Conservation (phyloP, 495 filamentous ascomycete species). For the Talaromyces adpressus region DNA sequence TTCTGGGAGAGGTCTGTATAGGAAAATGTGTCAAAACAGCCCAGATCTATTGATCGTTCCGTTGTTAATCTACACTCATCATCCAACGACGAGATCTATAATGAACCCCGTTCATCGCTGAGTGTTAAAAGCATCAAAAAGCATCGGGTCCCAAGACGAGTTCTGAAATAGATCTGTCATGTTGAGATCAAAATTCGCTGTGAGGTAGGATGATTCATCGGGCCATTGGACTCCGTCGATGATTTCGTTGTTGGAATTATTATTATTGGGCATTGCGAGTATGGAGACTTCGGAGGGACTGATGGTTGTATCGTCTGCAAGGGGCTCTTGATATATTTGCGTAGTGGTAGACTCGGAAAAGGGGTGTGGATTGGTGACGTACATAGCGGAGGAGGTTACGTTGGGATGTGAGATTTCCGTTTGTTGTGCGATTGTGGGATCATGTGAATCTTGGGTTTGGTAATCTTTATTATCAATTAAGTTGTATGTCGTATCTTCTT, state of each 20-base stretch:
- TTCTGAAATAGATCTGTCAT: constrained; percentile 34
- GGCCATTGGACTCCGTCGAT: not conserved
- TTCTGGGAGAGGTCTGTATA: no score
- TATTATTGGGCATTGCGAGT: not conserved
- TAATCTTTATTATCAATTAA: not conserved
- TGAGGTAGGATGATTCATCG: constrained; percentile 7
- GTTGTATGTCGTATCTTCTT: not conserved
- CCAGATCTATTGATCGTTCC: no score
- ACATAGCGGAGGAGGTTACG: no score
- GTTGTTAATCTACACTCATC: no score
- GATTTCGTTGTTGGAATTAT: not conserved
- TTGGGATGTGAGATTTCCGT: no score
- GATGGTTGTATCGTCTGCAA: not conserved
- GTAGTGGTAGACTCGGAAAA: not conserved
- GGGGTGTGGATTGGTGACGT: not conserved
- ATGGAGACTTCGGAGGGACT: not conserved
- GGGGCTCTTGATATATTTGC: not conserved
- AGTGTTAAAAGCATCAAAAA: constrained; percentile 28
- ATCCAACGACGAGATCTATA: no score
- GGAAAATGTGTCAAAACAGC: no score
- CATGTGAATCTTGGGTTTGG: not conserved
- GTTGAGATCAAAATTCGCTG: constrained; percentile 28
- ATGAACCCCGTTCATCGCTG: not conserved
- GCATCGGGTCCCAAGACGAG: constrained; percentile 24
- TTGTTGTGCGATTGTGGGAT: not conserved